Percentiles rank a stretch among this genome's conserved stretches.
phyloP scores from a whole-genome alignment of 2,329 filamentous ascomycete genomes.

The Verticillium zaregamsianum region DNA sequence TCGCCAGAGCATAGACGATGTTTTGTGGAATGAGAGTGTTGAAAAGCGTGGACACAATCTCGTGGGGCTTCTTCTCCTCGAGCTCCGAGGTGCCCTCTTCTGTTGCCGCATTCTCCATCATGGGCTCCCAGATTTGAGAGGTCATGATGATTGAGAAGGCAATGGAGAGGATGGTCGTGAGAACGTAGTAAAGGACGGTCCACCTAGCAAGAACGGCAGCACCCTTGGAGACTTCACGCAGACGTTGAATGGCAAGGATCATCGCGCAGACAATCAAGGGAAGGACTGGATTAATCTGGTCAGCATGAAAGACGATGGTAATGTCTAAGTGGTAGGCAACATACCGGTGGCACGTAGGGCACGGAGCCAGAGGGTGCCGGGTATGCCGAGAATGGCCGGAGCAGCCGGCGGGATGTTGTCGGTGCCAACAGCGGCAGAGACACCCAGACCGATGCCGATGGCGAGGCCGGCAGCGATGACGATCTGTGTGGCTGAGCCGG shows the following conservation, averaged over 20 bases:
- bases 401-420: slow-evolving; percentile 37
- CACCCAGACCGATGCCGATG: slow-evolving; percentile 42
- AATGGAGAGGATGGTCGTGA: slow-evolving; percentile 46
- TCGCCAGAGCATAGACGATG: slow-evolving; percentile 39
- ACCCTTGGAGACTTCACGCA: slow-evolving; percentile 39
- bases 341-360: slow-evolving; percentile 42
- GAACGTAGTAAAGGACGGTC: slow-evolving; percentile 45
- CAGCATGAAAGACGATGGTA: not conserved
- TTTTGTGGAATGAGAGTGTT: slow-evolving; percentile 44
- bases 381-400: slow-evolving; percentile 39
- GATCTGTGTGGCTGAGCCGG: slow-evolving; percentile 45
- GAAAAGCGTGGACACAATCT: slow-evolving; percentile 44
- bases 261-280: slow-evolving; percentile 49
- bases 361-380: slow-evolving; percentile 45
- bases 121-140: slow-evolving; percentile 40
- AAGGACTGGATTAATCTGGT: slow-evolving; percentile 31
- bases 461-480: slow-evolving; percentile 42
- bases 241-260: slow-evolving; percentile 45
- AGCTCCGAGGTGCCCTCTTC: slow-evolving; percentile 10
- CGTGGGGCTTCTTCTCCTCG: slow-evolving; percentile 26
- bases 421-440: slow-evolving; percentile 37
- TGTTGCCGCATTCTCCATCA: slow-evolving; percentile 28
- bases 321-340: slow-evolving; percentile 11
- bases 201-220: slow-evolving; percentile 39
- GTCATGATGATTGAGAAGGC: slow-evolving; percentile 41